Evolutionary conservation across 1,284 basidiomycete species (phyloP), one percentile per base, ranked within the genome.

Genomic region (Meripilus lineatus): DNA sequence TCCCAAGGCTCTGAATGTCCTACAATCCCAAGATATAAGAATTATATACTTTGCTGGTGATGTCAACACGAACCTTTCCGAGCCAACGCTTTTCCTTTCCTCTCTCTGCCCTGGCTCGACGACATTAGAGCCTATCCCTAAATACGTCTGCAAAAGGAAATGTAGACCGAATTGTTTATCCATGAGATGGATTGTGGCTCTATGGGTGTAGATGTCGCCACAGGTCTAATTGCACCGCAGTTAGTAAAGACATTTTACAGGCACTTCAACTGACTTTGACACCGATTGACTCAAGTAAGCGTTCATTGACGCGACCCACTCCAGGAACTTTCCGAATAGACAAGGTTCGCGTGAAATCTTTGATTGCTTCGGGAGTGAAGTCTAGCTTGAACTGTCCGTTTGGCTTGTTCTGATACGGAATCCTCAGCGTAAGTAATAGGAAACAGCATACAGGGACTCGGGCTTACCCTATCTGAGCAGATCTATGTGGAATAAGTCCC

Each of bases 51-150:
- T 6, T 21, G 38, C 13, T 2, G 24, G 11, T 21, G 34, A 41
- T 21, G 23, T 35, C 4, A 20, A 26, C 20, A 50, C 60, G 39
- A 54, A 90, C 88, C 87, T 72, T 67, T 97, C 93, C 15, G 86
- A 80, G 2, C 93, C 93, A 28, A 96, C 89, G 50, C 89, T 92
- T 67, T 93, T 95, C 36, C 88, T 71, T 57, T 89, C 86, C 52
- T 89, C 88, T 48, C 91, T 70, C 50, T 74, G 75, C 39, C 79
- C 71, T 1, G 91, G 83, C 47, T 81, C 70, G 8, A 96, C 90
- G 3, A 75, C 65, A 54, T 93, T 96, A 3, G 84, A 87, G 1
- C 85, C 83, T 33, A 96, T 83, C 3, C 93, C 93, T 5, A 96
- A 77, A 62, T 92, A 78, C 0, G 84, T 84, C 48, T 75, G 73